phyloP scores from a whole-genome alignment of 306 rosid species.

The Cotoneaster glaucophyllus region DNA sequence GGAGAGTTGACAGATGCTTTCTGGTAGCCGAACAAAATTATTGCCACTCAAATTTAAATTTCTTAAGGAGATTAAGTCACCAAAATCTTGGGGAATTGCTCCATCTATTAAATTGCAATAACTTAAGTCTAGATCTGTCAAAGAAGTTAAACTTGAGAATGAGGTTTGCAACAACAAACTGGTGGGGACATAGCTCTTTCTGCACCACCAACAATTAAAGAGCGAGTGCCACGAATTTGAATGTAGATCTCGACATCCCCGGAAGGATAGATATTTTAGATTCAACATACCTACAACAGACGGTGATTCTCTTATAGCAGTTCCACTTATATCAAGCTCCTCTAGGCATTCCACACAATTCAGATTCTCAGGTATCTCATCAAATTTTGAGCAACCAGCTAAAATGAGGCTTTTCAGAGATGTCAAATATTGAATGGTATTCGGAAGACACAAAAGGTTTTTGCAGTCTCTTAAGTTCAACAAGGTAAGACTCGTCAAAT shows the following conservation, averaged over 20 bases:
- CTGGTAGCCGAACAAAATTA: constrained; percentile 1
- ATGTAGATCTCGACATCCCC: neutral
- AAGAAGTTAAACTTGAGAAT: neutral
- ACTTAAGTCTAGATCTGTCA: constrained; percentile 9
- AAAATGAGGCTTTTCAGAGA: constrained; percentile 11
- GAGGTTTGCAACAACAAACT: constrained; percentile 1
- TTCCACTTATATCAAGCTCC: constrained; percentile 19
- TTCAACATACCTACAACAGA: neutral
- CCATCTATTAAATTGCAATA: constrained; percentile 15
- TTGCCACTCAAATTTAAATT: constrained; percentile 9
- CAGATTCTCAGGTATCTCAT: constrained; percentile 4
- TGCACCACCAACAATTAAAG: neutral
- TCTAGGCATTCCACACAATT: constrained; percentile 1
- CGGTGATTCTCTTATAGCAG: constrained; percentile 5
- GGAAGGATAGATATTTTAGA: neutral
- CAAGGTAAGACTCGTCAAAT: neutral
- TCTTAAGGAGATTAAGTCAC: constrained; percentile 3
- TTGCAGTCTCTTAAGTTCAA: constrained; percentile 10
- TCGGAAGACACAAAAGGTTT: constrained; percentile 7
- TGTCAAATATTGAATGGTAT: neutral
- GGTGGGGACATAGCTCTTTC: neutral
- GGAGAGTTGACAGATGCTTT: constrained; percentile 9
- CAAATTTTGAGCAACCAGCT: constrained; percentile 7
- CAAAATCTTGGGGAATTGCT: constrained; percentile 7
- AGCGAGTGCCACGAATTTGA: constrained; percentile 1